A percentile compares a stretch with the other conserved stretches of the same genome.
Evolutionary conservation across 2,329 filamentous ascomycete genomes (phyloP).

Genomic region (Verticillium tricorpus): DNA sequence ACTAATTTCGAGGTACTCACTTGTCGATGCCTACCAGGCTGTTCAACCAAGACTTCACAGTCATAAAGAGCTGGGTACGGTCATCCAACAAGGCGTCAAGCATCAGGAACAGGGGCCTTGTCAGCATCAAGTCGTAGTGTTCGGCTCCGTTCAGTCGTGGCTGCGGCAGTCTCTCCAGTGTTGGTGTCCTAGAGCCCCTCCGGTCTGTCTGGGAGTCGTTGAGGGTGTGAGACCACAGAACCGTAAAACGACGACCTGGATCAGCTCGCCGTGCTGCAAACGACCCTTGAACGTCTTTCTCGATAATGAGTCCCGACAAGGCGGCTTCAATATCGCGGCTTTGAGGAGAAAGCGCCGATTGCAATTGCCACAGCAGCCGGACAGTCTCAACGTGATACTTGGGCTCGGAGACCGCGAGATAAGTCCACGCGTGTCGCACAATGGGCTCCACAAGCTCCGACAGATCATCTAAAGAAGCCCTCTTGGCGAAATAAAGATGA

Average conservation of each 20-base stretch:
- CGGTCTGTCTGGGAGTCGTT: constrained; percentile 45
- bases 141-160: constrained; percentile 50
- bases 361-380: constrained; percentile 79
- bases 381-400: constrained; percentile 95
- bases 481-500: constrained; percentile 49
- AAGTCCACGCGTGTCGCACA: constrained; percentile 71
- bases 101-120: constrained; percentile 74
- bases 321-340: constrained; percentile 78
- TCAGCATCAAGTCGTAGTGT: constrained; percentile 69
- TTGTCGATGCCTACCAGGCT: constrained; percentile 59
- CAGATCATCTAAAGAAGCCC: constrained; percentile 47
- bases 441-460: constrained; percentile 63
- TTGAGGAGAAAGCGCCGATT: constrained; percentile 61
- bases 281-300: constrained; percentile 40
- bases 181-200: constrained; percentile 33
- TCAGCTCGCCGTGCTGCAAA: constrained; percentile 50
- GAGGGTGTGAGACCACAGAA: constrained; percentile 78
- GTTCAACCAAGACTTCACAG: constrained; percentile 77
- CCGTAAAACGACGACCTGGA: constrained; percentile 63
- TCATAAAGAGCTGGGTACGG: constrained; percentile 68
- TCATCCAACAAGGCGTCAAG: constrained; percentile 74
- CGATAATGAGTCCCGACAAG: constrained; percentile 65
- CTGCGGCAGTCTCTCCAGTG: constrained; percentile 25
- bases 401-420: constrained; percentile 74
- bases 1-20: constrained; percentile 31